These are phyloP conservation scores for Albifimbria verrucaria DNA, from an alignment of 2,329 filamentous ascomycete species.

Conservation along the genomic window DNA sequence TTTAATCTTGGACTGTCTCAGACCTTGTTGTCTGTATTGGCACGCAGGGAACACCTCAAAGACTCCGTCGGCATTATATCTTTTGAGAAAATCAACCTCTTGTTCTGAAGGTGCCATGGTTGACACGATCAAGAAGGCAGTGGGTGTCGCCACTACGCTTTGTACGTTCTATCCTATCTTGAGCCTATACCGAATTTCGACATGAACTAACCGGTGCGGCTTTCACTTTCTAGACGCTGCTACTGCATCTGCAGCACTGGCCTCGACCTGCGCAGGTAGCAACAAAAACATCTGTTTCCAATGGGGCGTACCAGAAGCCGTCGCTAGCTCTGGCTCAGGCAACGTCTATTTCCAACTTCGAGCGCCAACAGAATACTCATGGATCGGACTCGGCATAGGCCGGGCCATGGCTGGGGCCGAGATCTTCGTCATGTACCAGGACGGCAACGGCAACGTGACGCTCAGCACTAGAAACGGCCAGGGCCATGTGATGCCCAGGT, in stretches of 20 bases:
- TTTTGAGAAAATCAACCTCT: too few relatives aligned
- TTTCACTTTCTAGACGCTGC: constrained; percentile 16
- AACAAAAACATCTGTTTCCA: constrained; percentile 47
- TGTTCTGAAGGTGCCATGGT: not conserved
- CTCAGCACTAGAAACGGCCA: constrained; percentile 52
- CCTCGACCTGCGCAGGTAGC: constrained; percentile 37
- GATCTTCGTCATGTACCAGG: constrained; percentile 61
- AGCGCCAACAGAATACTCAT: constrained; percentile 50
- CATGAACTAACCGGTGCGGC: not conserved
- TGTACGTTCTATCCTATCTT: constrained; percentile 10
- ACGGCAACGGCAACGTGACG: constrained; percentile 58
- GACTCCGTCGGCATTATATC: too few relatives aligned
- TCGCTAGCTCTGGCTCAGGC: constrained; percentile 44
- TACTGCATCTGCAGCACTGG: constrained; percentile 19
- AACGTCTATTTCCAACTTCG: constrained; percentile 60
- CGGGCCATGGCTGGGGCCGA: constrained; percentile 51
- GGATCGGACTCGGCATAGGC: constrained; percentile 59
- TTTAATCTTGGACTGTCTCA: not conserved
- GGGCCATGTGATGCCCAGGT: constrained; percentile 45
- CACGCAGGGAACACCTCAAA: too few relatives aligned
- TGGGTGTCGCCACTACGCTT: constrained; percentile 5
- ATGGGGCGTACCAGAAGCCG: constrained; percentile 51
- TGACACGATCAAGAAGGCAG: not conserved
- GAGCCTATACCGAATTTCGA: not conserved
- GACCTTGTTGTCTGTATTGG: not conserved